Conservation (phyloP, 2,329 filamentous ascomycete species). For the Aspergillus persii region DNA sequence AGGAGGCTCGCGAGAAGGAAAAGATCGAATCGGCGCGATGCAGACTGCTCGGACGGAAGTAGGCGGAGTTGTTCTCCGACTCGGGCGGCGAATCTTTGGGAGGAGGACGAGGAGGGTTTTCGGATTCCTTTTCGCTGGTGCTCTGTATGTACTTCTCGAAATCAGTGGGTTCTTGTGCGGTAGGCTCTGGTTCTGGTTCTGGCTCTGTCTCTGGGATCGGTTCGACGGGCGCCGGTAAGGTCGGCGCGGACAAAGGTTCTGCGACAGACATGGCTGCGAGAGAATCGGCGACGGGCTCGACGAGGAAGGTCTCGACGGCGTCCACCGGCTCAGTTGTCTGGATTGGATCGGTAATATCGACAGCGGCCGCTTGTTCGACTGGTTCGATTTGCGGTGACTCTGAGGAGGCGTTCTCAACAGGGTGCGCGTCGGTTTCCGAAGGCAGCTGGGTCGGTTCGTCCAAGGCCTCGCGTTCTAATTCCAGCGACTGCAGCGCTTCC, state of each 20-base stretch:
- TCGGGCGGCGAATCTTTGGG: slow-evolving; percentile 36
- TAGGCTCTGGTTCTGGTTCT: background rate
- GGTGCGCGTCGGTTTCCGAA: background rate
- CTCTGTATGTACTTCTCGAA: slow-evolving; percentile 44
- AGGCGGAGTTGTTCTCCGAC: slow-evolving; percentile 28
- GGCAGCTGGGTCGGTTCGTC: background rate
- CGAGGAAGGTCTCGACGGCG: background rate
- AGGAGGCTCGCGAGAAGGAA: slow-evolving; percentile 86
- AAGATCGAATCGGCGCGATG: slow-evolving; percentile 82
- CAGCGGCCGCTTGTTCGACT: background rate
- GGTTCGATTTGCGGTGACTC: background rate
- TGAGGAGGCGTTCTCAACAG: background rate
- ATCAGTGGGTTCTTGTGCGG: slow-evolving; percentile 31
- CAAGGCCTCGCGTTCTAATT: background rate
- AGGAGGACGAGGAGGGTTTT: slow-evolving; percentile 30
- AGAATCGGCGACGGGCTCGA: background rate
- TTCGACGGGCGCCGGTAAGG: slow-evolving; percentile 7
- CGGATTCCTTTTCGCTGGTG: slow-evolving; percentile 27
- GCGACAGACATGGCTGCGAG: slow-evolving; percentile 29
- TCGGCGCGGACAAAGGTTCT: slow-evolving; percentile 24
- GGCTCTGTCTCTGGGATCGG: slow-evolving; percentile 11
- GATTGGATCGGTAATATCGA: background rate
- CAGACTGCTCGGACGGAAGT: slow-evolving; percentile 46
- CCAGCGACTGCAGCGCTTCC: background rate
- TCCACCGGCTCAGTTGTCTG: background rate